Evolutionary conservation across 495 filamentous ascomycete species (phyloP).

Genomic region (Haplographium delicatum): DNA sequence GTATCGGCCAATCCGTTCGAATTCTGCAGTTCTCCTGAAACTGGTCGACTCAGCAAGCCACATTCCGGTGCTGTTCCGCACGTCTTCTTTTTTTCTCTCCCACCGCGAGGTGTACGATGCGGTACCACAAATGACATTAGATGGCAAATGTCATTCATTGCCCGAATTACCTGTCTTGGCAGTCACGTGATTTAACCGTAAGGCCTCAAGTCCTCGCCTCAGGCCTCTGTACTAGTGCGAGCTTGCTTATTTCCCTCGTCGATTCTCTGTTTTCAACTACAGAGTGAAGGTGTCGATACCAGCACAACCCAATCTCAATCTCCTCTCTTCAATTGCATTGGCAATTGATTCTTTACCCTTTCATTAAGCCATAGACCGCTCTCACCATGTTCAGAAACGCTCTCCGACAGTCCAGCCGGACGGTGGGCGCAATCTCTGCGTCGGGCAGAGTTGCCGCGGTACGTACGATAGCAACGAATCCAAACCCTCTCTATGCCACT

Average conservation of each 20-base stretch:
- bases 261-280: conserved; percentile 5
- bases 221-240: not conserved
- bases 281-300: conserved; percentile 17
- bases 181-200: not conserved
- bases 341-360: conserved; percentile 27
- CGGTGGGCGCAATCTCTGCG: conserved; percentile 87
- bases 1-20: too few relatives aligned
- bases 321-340: conserved; percentile 27
- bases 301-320: conserved; percentile 19
- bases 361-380: conserved; percentile 23
- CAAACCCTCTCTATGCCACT: conserved; percentile 1
- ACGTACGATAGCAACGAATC: conserved; percentile 51
- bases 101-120: too few relatives aligned
- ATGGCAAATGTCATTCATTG: too few relatives aligned
- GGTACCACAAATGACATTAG: too few relatives aligned
- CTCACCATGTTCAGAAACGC: conserved; percentile 93
- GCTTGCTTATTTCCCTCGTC: conserved; percentile 1
- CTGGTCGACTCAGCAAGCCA: too few relatives aligned
- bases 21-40: too few relatives aligned
- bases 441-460: conserved; percentile 85
- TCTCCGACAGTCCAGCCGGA: conserved; percentile 89
- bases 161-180: too few relatives aligned
- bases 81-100: too few relatives aligned
- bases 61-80: too few relatives aligned
- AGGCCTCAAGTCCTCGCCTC: not conserved